Base-by-base conservation (phyloP, 768 basidiomycete species). In the Macrocybe gigantea region DNA sequence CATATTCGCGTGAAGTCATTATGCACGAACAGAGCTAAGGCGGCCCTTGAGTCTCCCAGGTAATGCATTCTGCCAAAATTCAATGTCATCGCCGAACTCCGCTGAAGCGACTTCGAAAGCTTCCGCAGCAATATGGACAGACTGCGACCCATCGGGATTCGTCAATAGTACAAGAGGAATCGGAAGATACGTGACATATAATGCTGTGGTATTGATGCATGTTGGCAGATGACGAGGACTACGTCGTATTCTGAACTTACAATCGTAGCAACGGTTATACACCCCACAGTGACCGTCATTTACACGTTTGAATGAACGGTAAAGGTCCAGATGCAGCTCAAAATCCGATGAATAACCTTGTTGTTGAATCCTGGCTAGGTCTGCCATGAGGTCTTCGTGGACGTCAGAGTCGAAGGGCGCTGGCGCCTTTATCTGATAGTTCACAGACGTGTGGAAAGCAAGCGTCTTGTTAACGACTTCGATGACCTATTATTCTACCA, bases 231-330 rank as follows among this genome's bases (percentile, higher is more conserved):
- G 14, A 33, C 12, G 29, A 10, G 11, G 12, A 12, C 8, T n/a
- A 32, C n/a, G 1, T 7, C 2, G 36, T 6, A 45, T n/a, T 15
- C 3, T 6, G 29, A 15, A 34, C 22, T 36, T 50, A 60, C 56
- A 55, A 49, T 58, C 57, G 58, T 75, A 82, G 59, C 80, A 83
- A 15, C 62, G 53, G 54, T 80, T 79, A 22, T 77, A 65, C 61
- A 75, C 75, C 6, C 72, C 70, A 57, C 76, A 78, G 56, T 82
- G 81, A 0, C 80, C 80, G 53, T 83, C 81, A 50, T 78, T 75
- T 33, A 79, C 64, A 7, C 75, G 66, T 56, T 78, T 79, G 50
- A 81, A 66, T 1, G 80, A 65, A 12, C 70, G 65, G 34, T 72
- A 79, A 9, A 82, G 58, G 51, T 79, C 78, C 30, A 79, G 53